phyloP scores from a whole-genome alignment of 306 rosid genomes.

The Pyrus betulifolia region DNA sequence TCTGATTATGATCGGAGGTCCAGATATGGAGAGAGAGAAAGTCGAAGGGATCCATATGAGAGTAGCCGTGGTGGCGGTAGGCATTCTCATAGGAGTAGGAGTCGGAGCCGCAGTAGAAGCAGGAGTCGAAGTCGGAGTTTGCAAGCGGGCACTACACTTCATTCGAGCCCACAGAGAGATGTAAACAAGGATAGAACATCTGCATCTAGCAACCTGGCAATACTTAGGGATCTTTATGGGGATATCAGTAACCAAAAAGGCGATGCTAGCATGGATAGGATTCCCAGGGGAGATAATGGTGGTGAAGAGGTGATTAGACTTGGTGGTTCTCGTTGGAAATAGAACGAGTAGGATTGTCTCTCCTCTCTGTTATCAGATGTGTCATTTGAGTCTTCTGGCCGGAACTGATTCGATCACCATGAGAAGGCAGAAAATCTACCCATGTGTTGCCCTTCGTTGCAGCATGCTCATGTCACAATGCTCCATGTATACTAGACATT shows the following conservation, averaged over 20 bases:
- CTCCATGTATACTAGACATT: neutral
- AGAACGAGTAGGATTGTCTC: neutral
- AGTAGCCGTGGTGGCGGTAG: slow-evolving; percentile 39
- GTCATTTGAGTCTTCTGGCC: neutral
- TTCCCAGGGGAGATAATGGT: slow-evolving; percentile 46
- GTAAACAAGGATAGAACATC: slow-evolving; percentile 49
- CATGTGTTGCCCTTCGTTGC: neutral
- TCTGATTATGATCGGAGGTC: slow-evolving; percentile 56
- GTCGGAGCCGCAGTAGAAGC: slow-evolving; percentile 67
- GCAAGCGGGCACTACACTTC: slow-evolving; percentile 46
- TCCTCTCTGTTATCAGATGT: neutral
- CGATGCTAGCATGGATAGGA: slow-evolving; percentile 41
- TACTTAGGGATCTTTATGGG: slow-evolving; percentile 82
- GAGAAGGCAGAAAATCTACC: neutral
- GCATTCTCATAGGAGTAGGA: slow-evolving; percentile 48
- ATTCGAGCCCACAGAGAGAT: slow-evolving; percentile 49
- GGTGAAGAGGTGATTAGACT: slow-evolving; percentile 89
- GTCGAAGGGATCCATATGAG: slow-evolving; percentile 60
- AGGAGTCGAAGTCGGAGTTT: slow-evolving; percentile 61
- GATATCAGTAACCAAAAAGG: slow-evolving; percentile 60
- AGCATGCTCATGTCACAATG: neutral
- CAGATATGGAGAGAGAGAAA: slow-evolving; percentile 44
- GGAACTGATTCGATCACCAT: neutral
- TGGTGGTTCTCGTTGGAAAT: slow-evolving; percentile 61
- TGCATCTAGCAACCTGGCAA: slow-evolving; percentile 81